Base-by-base conservation (phyloP, 306 rosid genomes). In the Citrullus amarus region DNA sequence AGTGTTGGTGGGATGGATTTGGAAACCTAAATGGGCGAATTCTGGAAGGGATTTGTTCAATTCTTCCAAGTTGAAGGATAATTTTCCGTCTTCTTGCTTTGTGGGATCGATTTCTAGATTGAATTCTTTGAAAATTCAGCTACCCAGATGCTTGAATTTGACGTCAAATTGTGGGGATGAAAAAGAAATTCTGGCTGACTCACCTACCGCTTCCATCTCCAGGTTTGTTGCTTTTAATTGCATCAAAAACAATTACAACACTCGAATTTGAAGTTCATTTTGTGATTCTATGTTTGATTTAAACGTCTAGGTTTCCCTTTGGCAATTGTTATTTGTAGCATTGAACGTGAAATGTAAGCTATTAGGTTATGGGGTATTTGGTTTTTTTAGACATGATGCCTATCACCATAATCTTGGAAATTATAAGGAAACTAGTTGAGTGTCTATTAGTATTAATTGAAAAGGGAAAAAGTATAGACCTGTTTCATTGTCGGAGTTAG, bases 1-100 rank as follows among this genome's bases (percentile, higher is more conserved):
- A 1, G 97, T 95, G 58, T 41, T 91, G 36, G 90, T 95, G 53
- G 99, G 99, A 30, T 95, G 99, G 99, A 84, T 88, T 1, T 92
- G 99, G 99, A 90, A 84, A n/a, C 99, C 99, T 14, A 88, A 87
- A 80, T 95, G 99, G 99, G 99, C 88, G 32, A 75, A 32, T 58
- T 85, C 82, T 79, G 83, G 86, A 7, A 38, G 84, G 55, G 86
- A 85, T 55, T 20, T 75, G 77, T 80, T 80, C 41, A 83, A 74
- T 73, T 79, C 77, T 56, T 76, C 83, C 8, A 75, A 58, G 73
- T 78, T 89, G 1, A 84, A 69, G 25, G 82, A 79, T 5, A 15
- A 86, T 76, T 78, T 81, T 36, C 60, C 83, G 2, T 10, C 85
- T 4, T 78, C 87, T n/a, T 54, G 41, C 46, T 78, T 80, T 67